Evolutionary conservation across 306 rosid species (phyloP), one percentile per base, ranked within the genome.

Genomic region (Trichosanthes truncata): DNA sequence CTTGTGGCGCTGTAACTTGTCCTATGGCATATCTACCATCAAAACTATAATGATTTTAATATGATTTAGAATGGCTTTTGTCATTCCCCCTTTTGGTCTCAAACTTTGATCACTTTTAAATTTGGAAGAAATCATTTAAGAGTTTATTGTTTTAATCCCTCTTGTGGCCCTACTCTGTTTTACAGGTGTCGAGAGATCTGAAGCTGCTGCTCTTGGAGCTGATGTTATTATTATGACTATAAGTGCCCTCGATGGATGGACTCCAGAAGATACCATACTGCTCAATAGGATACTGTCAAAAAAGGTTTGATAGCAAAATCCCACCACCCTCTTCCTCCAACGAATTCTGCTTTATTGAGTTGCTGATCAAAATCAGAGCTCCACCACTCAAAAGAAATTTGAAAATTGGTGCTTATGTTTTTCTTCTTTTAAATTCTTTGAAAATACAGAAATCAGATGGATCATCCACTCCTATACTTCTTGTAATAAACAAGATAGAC

Each of bases 131-230:
- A 66, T 20, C 29, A 20, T 23, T 69, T 11, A 62, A 17, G 23
- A 15, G 45, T 63, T 14, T 36, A 31, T 63, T 14, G 71, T 63
- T 14, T 31, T 29, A 33, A 12, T 29, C 71, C 38, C 20, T 61
- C 35, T 26, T 0, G 67, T 63, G 75, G 33, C 33, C 38, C 21
- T 71, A 23, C 66, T 66, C 79, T 78, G 60, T 10, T 75, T 69
- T 81, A 78, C 87, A 94, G 98, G 98, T 33, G 98, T 92, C 41
- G 97, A 94, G 88, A 87, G 98, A 84, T 94, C 98, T 62, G 97
- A 94, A 92, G 92, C 95, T 74, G 98, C 90, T 80, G 97, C 98
- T 38, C 82, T 72, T 84, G 98, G 97, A 57, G 98, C 97, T 74
- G 98, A 92, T 87, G 78, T 94, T 55, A 87, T 91, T 78, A 89